A percentile compares a stretch with the other conserved stretches of the same genome.
Evolutionary conservation across 2,329 filamentous ascomycete species (phyloP).

Genomic region (Colletotrichum camelliae): DNA sequence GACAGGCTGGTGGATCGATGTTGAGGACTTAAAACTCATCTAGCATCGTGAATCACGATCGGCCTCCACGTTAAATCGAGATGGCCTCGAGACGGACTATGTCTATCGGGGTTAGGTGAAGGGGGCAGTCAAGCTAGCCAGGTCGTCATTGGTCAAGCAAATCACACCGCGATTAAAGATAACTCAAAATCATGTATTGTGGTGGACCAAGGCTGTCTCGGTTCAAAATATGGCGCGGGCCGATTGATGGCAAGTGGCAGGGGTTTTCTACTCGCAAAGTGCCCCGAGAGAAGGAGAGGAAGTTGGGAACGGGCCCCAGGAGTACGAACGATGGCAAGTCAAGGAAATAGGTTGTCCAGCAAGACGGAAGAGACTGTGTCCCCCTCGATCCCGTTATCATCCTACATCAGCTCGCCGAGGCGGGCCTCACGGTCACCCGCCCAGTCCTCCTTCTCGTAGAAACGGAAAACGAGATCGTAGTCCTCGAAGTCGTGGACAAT

Average conservation of each 20-base stretch:
- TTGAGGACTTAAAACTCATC: background rate
- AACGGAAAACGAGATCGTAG: constrained; percentile 95
- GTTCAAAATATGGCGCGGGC: background rate
- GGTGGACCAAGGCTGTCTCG: background rate
- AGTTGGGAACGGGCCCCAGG: background rate
- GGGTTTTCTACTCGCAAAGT: background rate
- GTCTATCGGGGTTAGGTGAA: background rate
- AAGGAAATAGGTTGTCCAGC: background rate
- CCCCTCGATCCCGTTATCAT: background rate
- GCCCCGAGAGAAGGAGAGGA: background rate
- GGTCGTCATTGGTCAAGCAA: background rate
- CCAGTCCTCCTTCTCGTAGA: constrained; percentile 92
- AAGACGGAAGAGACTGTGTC: background rate
- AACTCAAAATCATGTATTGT: constrained; percentile 7
- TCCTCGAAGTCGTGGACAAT: constrained; percentile 98
- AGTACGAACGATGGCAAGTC: background rate
- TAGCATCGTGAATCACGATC: background rate
- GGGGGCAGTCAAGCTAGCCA: background rate
- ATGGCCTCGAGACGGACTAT: background rate
- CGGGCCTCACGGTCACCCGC: constrained; percentile 56
- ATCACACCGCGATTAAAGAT: background rate
- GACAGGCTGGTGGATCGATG: background rate
- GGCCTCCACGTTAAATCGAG: background rate
- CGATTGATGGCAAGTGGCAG: background rate
- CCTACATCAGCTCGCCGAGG: constrained; percentile 56